Percentiles rank a stretch among this genome's conserved stretches.
Conservation (phyloP, 768 basidiomycete genomes). For the Daedaleopsis nitida region DNA sequence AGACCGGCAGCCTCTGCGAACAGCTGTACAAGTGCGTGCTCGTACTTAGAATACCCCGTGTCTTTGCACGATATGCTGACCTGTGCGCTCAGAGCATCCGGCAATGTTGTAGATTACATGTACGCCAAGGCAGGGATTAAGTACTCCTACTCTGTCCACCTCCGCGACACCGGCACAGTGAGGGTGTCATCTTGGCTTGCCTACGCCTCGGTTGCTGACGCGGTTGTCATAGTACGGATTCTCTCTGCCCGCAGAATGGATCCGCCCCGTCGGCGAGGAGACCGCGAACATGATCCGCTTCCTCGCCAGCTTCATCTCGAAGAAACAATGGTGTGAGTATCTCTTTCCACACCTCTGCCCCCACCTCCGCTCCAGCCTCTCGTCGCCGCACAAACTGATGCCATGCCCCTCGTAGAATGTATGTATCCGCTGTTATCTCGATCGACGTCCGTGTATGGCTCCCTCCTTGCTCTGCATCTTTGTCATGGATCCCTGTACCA, state of each 20-base stretch:
- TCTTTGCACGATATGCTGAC: too few species aligned
- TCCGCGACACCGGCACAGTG: conserved; percentile 73
- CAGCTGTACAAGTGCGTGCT: conserved; percentile 44
- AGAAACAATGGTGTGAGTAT: conserved; percentile 16
- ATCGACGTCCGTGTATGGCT: too few species aligned
- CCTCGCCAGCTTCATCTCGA: conserved; percentile 63
- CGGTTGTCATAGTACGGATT: conserved; percentile 64
- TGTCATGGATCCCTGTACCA: too few species aligned
- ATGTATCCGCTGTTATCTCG: too few species aligned
- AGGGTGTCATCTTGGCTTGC: conserved; percentile 27
- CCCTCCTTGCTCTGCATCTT: too few species aligned
- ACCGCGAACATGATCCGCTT: conserved; percentile 64
- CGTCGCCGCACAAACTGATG: too few species aligned
- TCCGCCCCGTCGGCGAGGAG: conserved; percentile 81
- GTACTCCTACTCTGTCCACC: conserved; percentile 63
- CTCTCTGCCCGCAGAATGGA: conserved; percentile 68
- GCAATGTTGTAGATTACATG: conserved; percentile 69
- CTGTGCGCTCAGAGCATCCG: conserved; percentile 43
- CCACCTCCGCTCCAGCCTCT: background rate
- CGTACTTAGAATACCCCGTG: background rate
- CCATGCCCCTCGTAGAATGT: too few species aligned
- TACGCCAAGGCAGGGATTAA: conserved; percentile 58
- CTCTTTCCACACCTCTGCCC: too few species aligned
- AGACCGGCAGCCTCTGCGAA: conserved; percentile 50
- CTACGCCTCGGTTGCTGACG: background rate